A percentile compares a stretch with the other conserved stretches of the same genome.
phyloP scores from a whole-genome alignment of 148 eudicot species.

The Chenopodium berlandieri region DNA sequence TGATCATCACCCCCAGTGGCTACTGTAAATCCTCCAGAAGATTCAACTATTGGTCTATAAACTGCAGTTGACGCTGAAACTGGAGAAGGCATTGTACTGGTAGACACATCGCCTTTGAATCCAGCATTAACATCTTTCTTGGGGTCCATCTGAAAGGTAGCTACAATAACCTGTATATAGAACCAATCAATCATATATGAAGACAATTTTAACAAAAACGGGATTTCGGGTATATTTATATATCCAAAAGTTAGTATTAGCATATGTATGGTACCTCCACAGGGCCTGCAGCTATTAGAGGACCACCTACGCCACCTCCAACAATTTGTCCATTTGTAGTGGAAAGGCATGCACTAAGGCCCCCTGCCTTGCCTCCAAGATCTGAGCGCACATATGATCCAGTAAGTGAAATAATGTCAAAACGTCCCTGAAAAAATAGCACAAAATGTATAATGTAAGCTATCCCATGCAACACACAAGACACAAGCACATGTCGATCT shows the following conservation, averaged over 20 bases:
- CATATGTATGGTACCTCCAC: constrained; percentile 47
- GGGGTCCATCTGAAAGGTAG: constrained; percentile 59
- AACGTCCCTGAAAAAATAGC: constrained; percentile 55
- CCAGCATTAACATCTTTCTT: constrained; percentile 49
- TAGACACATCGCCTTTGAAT: constrained; percentile 44
- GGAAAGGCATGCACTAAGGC: constrained; percentile 63
- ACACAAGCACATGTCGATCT: neutral
- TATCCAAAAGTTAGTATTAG: no score
- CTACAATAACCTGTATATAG: constrained; percentile 60
- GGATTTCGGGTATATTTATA: neutral
- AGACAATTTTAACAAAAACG: neutral
- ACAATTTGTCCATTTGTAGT: constrained; percentile 53
- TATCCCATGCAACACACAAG: constrained; percentile 1
- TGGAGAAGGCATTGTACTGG: constrained; percentile 45
- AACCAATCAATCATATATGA: neutral
- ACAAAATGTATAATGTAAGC: neutral
- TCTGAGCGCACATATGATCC: constrained; percentile 69
- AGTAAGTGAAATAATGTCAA: constrained; percentile 60
- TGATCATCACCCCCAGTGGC: constrained; percentile 27
- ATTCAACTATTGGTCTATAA: constrained; percentile 51
- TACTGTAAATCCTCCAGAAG: constrained; percentile 38
- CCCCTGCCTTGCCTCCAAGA: constrained; percentile 64
- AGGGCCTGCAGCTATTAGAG: constrained; percentile 68
- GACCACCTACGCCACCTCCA: constrained; percentile 82
- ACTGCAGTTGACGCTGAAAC: constrained; percentile 42